Base-by-base conservation (phyloP, 176 grass and related monocot species). In the Paspalum vaginatum region DNA sequence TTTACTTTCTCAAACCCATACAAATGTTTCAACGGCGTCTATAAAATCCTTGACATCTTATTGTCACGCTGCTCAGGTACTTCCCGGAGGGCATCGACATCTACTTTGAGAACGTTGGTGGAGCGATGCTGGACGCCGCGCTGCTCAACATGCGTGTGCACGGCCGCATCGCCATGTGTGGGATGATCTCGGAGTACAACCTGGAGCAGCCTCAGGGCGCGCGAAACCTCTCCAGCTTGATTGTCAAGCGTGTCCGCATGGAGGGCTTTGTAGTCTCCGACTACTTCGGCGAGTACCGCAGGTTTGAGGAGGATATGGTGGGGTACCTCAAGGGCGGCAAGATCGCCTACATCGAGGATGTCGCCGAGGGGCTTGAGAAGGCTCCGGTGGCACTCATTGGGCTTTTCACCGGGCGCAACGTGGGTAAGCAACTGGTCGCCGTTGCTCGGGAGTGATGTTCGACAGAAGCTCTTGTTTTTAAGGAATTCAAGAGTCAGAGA, bases 1-100 rank as follows among this genome's bases (percentile, higher is more conserved):
- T 32, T 32, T 32, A 32, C 32, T 32, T 32, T 32, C 32, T n/a
- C 32, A 32, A 32, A 32, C 32, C 32, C 32, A 32, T 32, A 32
- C 32, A 32, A 32, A 32, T 2, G 32, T 32, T 32, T 32, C 32
- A 32, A 32, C 32, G 32, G 32, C 2, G 2, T 32, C 32, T 32
- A 3, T 32, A 32, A 32, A 32, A 32, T 3, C 32, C 32, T 32
- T 32, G 32, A 32, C 32, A 32, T 32, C 32, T 32, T 32, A 3
- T 3, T 32, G 32, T 32, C 61, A 41, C 16, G 6, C 40, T 41
- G 0, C 37, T 40, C 11, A 96, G 93, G 84, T 89, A 83, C 77
- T 91, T 91, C 44, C 87, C 92, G 16, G 77, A 85, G 44, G 92
- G 92, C 20, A 89, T 95, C 14, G 93, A 95, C 73, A 86, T 92